Conservation (phyloP, 1,284 basidiomycete genomes). For the Singerocomus rubriflavus region DNA sequence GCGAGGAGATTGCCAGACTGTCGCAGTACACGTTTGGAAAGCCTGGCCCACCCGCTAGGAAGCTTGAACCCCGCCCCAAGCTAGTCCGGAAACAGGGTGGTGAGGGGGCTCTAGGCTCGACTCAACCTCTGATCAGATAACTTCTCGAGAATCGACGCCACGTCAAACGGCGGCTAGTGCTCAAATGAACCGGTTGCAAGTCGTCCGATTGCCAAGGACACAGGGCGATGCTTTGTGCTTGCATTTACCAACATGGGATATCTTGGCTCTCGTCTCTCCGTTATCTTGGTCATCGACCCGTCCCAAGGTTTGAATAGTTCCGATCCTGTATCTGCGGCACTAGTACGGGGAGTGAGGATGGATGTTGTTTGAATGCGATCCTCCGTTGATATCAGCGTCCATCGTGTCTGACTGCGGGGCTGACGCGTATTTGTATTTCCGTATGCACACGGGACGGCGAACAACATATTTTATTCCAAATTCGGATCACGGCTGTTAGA, state of each 20-base stretch:
- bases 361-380: not conserved
- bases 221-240: not conserved
- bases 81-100: slow-evolving; percentile 4
- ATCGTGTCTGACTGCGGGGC: not conserved
- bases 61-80: slow-evolving; percentile 6
- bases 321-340: not conserved
- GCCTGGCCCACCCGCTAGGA: slow-evolving; percentile 1
- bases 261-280: not conserved
- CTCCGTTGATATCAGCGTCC: slow-evolving; percentile 1
- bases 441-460: no score
- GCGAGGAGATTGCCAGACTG: slow-evolving; percentile 12
- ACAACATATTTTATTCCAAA: no score
- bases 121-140: not conserved
- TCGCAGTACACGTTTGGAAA: slow-evolving; percentile 15
- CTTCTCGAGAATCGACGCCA: not conserved
- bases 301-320: not conserved
- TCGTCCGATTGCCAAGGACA: not conserved
- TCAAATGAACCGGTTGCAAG: not conserved
- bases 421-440: slow-evolving; percentile 4
- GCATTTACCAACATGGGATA: not conserved
- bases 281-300: not conserved
- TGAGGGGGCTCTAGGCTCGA: not conserved
- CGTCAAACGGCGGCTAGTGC: not conserved
- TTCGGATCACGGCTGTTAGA: not conserved
- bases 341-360: not conserved